phyloP scores from a whole-genome alignment of 306 rosid species.

The Quillaja saponaria region DNA sequence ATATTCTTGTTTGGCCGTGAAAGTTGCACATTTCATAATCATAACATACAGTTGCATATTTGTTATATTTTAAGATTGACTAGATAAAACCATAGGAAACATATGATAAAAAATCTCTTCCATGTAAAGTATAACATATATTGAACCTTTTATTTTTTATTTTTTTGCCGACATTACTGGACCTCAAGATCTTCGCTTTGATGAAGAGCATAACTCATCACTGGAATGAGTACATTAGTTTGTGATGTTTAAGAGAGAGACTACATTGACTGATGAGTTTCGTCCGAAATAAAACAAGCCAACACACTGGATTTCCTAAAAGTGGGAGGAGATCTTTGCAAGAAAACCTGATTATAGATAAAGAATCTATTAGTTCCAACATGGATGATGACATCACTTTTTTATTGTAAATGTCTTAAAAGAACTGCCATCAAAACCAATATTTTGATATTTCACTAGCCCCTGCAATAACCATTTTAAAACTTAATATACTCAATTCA shows the following conservation, averaged over 20 bases:
- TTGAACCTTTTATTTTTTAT: conserved; percentile 65
- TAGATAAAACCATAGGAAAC: conserved; percentile 9
- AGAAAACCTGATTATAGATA: conserved; percentile 53
- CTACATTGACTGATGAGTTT: conserved; percentile 52
- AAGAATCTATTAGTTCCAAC: conserved; percentile 27
- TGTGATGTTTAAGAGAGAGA: conserved; percentile 37
- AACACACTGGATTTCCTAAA: conserved; percentile 47
- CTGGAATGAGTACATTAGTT: conserved; percentile 45
- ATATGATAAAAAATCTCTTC: background rate
- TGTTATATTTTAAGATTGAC: conserved; percentile 16
- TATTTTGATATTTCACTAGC: no score
- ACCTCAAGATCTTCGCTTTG: conserved; percentile 86
- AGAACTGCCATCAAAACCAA: no score
- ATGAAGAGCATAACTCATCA: conserved; percentile 51
- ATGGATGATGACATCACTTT: background rate
- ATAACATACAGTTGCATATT: conserved; percentile 13
- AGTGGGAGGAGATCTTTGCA: conserved; percentile 50
- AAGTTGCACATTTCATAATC: conserved; percentile 36
- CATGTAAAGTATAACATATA: conserved; percentile 19
- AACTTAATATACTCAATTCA: no score
- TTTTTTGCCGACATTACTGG: conserved; percentile 91
- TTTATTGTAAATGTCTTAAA: no score
- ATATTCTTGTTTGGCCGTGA: conserved; percentile 72
- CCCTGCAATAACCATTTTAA: no score
- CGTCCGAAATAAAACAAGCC: conserved; percentile 48